Evolutionary conservation across 768 basidiomycete species (phyloP).

Genomic region (Pleurotus sapidus): DNA sequence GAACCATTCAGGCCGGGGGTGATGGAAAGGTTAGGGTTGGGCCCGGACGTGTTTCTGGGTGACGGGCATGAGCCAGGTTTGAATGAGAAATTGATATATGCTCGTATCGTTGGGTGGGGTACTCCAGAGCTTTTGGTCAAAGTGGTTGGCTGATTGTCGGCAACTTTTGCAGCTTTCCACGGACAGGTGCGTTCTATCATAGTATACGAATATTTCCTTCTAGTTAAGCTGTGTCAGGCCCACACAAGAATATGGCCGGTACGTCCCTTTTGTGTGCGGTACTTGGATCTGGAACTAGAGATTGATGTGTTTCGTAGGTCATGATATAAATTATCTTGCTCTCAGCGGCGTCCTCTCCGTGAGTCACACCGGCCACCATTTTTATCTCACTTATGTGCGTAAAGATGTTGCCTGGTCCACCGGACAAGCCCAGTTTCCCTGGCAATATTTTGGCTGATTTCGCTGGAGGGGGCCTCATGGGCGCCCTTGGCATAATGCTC

Average conservation of each 20-base stretch:
- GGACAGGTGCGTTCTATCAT: conserved; percentile 40
- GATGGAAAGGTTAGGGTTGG: conserved; percentile 73
- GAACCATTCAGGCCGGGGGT: conserved; percentile 86
- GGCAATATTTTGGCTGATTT: conserved; percentile 80
- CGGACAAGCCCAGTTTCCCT: conserved; percentile 66
- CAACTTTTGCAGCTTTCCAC: conserved; percentile 46
- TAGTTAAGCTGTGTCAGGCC: conserved; percentile 38
- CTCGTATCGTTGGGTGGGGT: conserved; percentile 71
- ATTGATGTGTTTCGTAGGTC: conserved; percentile 40
- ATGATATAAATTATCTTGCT: conserved; percentile 85
- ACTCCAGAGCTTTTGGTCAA: background rate
- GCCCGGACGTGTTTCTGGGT: conserved; percentile 71
- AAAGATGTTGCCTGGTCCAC: conserved; percentile 66
- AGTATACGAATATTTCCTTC: background rate
- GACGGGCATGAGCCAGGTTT: conserved; percentile 37
- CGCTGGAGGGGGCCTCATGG: conserved; percentile 76
- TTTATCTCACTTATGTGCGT: background rate
- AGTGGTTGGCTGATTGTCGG: too few relatives aligned
- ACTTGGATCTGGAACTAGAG: too few relatives aligned
- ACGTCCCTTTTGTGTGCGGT: conserved; percentile 13
- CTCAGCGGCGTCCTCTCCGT: conserved; percentile 74
- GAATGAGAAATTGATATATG: conserved; percentile 68
- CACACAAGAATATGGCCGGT: conserved; percentile 78
- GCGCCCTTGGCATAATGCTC: conserved; percentile 69
- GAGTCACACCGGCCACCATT: conserved; percentile 9